These are phyloP conservation scores for Solanum sitiens DNA, from an alignment of 257 asterid genomes.

Conservation along the genomic window DNA sequence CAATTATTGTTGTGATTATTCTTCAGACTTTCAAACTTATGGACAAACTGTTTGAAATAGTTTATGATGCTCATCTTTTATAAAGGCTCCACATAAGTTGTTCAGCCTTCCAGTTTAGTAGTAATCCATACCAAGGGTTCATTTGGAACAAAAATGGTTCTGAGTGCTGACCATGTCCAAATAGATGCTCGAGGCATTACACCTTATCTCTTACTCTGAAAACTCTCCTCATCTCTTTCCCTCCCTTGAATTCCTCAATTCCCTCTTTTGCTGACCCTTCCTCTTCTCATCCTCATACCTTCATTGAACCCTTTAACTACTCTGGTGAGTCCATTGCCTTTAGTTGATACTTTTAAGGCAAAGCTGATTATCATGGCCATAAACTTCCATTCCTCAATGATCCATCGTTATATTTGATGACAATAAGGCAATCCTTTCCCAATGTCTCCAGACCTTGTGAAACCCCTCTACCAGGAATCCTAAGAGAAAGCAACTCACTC, in stretches of 20 bases:
- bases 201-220: too few species aligned
- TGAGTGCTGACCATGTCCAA: neutral
- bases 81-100: neutral
- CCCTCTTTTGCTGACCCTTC: neutral
- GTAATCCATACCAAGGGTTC: neutral
- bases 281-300: neutral
- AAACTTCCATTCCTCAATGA: neutral
- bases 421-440: neutral
- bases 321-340: neutral
- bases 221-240: neutral
- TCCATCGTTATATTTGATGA: neutral
- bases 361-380: neutral
- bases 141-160: neutral
- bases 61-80: neutral
- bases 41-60: neutral
- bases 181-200: too few species aligned
- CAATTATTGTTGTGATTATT: neutral
- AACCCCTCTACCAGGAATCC: neutral
- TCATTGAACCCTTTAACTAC: neutral
- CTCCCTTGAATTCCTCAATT: neutral
- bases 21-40: neutral
- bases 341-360: neutral
- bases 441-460: neutral
- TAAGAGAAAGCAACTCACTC: neutral
- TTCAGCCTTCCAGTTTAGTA: neutral